Evolutionary conservation across 306 rosid species (phyloP).

Genomic region (Trifolium fragiferum): DNA sequence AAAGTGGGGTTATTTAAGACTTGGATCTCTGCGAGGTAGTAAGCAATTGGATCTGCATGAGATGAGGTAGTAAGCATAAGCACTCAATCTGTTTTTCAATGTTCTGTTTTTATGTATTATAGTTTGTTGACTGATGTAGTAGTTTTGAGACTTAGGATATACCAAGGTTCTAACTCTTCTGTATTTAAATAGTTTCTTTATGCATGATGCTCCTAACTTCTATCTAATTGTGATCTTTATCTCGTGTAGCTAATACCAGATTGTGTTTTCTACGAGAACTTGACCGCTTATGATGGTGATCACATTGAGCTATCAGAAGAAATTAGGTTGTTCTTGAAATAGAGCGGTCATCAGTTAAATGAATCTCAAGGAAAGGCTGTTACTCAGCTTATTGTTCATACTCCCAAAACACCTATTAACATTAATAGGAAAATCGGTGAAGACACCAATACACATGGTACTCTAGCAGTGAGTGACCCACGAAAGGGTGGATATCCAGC

Average conservation of each 20-base stretch:
- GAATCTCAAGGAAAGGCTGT: conserved; percentile 39
- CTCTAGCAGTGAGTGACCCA: conserved; percentile 85
- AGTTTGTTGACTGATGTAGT: too few species aligned
- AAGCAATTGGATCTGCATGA: too few species aligned
- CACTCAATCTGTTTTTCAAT: too few species aligned
- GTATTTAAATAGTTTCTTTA: conserved; percentile 7
- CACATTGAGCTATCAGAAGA: conserved; percentile 69
- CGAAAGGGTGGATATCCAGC: conserved; percentile 89
- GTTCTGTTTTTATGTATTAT: too few species aligned
- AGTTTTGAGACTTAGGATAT: conserved; percentile 75
- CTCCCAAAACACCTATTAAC: too few species aligned
- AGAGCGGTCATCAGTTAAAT: conserved; percentile 68
- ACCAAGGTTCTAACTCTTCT: conserved; percentile 55
- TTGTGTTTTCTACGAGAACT: conserved; percentile 65
- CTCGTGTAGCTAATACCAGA: conserved; percentile 82
- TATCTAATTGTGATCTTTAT: conserved; percentile 32
- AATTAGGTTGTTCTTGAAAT: conserved; percentile 58
- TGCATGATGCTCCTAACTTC: conserved; percentile 6
- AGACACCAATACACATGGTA: too few species aligned
- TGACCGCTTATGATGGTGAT: conserved; percentile 62
- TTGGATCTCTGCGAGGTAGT: too few species aligned
- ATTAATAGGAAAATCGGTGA: too few species aligned
- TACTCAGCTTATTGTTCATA: too few species aligned
- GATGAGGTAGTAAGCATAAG: too few species aligned
- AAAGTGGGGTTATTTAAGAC: too few species aligned